Percentiles rank a stretch among this genome's conserved stretches.
These are phyloP conservation scores for Pseudocercospora cruenta DNA, from an alignment of 2,329 filamentous ascomycete species.

Conservation along the genomic window DNA sequence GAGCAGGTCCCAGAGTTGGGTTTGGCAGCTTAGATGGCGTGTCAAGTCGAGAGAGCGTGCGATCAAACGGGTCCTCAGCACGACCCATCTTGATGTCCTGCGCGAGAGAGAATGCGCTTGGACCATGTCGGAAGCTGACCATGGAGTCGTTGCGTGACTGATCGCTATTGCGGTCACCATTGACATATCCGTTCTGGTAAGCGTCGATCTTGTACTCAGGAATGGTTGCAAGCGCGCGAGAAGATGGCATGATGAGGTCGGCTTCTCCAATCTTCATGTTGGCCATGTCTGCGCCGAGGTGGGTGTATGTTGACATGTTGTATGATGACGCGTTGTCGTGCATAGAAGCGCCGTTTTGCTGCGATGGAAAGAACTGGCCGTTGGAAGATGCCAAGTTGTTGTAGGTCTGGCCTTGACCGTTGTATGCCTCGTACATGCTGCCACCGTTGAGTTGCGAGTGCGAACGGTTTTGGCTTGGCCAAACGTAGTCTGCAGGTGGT, in stretches of 20 bases:
- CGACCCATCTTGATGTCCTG: conserved; percentile 21
- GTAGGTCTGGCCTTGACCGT: not conserved
- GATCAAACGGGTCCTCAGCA: conserved; percentile 27
- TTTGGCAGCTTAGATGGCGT: conserved; percentile 13
- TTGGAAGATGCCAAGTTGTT: not conserved
- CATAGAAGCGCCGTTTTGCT: not conserved
- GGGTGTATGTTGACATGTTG: not conserved
- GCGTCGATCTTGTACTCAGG: not conserved
- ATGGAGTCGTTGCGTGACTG: conserved; percentile 2
- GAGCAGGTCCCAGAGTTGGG: conserved; percentile 30
- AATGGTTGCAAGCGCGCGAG: not conserved
- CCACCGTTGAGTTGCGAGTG: not conserved
- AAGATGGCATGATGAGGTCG: not conserved
- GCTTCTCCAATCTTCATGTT: conserved; percentile 9
- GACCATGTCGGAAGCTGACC: not conserved
- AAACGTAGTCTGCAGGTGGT: not conserved
- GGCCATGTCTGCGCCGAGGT: conserved; percentile 3
- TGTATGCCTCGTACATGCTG: not conserved
- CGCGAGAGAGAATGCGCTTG: conserved; percentile 14
- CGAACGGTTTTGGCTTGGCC: not conserved
- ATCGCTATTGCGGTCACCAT: conserved; percentile 2
- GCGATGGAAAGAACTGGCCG: not conserved
- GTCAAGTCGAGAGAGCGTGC: conserved; percentile 19
- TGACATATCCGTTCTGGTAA: not conserved
- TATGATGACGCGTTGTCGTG: not conserved